Percentiles rank a stretch among this genome's conserved stretches.
These are phyloP conservation scores for Aspergillus neoniger DNA, from an alignment of 2,329 filamentous ascomycete genomes.

Conservation along the genomic window DNA sequence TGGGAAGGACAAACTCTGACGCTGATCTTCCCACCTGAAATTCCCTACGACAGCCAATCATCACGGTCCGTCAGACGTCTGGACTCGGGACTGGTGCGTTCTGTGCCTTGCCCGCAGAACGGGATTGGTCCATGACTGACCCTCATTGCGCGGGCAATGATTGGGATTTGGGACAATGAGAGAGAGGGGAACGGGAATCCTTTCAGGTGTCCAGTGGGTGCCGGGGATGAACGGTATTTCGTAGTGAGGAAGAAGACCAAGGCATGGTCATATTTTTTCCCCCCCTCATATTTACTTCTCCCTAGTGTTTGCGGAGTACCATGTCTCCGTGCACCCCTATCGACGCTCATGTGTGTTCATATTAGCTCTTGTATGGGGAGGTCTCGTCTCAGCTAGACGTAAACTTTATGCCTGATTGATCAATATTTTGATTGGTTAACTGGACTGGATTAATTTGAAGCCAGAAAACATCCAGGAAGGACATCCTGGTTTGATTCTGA, in stretches of 20 bases:
- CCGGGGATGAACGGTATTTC: neutral
- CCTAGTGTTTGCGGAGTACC: neutral
- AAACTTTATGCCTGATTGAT: neutral
- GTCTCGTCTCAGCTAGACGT: neutral
- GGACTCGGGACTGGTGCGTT: constrained; percentile 8
- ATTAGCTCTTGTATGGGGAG: constrained; percentile 10
- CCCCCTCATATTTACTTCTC: neutral
- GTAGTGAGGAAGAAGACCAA: neutral
- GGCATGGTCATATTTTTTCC: neutral
- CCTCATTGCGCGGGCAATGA: neutral
- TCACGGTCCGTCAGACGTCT: constrained; percentile 14
- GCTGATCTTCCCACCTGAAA: constrained; percentile 29
- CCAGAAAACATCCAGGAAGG: constrained; percentile 3
- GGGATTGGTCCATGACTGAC: constrained; percentile 16
- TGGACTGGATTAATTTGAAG: neutral
- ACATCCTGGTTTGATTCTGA: constrained; percentile 13
- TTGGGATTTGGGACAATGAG: constrained; percentile 8
- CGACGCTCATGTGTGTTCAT: neutral
- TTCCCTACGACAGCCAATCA: constrained; percentile 23
- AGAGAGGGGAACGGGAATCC: constrained; percentile 2
- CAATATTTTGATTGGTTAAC: constrained; percentile 13
- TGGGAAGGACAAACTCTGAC: constrained; percentile 21
- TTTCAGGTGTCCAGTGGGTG: neutral
- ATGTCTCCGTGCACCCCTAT: neutral
- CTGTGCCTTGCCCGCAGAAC: constrained; percentile 5